Evolutionary conservation across 2,329 filamentous ascomycete genomes (phyloP).

Genomic region (Septoria linicola): DNA sequence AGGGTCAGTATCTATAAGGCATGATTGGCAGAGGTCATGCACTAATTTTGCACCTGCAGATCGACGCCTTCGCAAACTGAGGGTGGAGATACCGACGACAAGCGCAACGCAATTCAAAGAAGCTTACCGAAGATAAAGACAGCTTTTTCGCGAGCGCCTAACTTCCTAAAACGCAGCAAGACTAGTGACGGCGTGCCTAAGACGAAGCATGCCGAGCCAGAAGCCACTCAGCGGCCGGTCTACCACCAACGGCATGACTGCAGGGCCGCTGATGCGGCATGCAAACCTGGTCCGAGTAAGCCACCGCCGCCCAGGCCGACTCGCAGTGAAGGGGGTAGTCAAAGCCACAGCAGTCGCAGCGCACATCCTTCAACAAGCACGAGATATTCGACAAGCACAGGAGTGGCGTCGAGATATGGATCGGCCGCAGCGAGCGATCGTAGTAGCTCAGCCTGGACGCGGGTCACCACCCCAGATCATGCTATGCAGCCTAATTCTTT

Average conservation of each 20-base stretch:
- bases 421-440: not conserved
- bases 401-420: not conserved
- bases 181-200: not conserved
- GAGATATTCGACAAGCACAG: slow-evolving; percentile 5
- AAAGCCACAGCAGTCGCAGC: not conserved
- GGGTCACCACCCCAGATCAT: slow-evolving; percentile 7
- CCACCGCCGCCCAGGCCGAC: not conserved
- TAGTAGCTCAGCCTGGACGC: slow-evolving; percentile 1
- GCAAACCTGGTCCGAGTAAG: slow-evolving; percentile 1
- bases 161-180: slow-evolving; percentile 6
- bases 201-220: not conserved
- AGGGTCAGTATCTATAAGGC: not conserved
- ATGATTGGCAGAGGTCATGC: not conserved
- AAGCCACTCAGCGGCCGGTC: not conserved
- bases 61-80: not conserved
- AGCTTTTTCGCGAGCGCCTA: not conserved
- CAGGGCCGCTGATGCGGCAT: not conserved
- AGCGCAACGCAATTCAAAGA: not conserved
- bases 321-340: slow-evolving; percentile 1
- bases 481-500: not conserved
- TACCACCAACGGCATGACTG: not conserved
- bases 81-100: not conserved
- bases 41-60: not conserved
- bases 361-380: not conserved
- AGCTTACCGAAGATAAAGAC: slow-evolving; percentile 6